Evolutionary conservation across 192 early-diverging fungal genomes (phyloP), one percentile per base, ranked within the genome.

Genomic region (Paraglomus brasilianum): DNA sequence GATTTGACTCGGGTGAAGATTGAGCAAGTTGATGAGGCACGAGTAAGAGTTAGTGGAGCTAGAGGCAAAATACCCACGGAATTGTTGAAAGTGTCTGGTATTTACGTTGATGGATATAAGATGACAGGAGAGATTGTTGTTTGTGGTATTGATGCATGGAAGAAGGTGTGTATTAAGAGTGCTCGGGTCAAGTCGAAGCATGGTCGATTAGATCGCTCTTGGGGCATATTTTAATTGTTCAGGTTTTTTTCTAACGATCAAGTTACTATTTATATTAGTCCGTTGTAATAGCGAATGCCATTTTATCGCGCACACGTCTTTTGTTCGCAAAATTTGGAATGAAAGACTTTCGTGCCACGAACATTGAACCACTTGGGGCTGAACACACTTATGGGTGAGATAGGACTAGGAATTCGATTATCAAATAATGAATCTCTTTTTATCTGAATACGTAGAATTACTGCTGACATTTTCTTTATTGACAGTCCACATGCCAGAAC

Each of bases 321-420:
- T 77, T 87, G 42, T 60, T 84, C 14, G 73, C 80, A 50, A 66
- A 71, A 30, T 63, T 76, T n/a, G 81, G 80, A 13, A 57, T 85
- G 36, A 73, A 76, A 13, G 80, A 84, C 52, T 87, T 79, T 61
- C 74, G 83, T 21, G 80, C 72, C 43, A 57, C 76, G 15, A 85
- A 87, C 19, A 76, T 88, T 42, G 87, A 88, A 63, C 69, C 80
- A 6, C 72, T 88, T 11, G 87, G 87, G 42, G 66, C 85, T 11
- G 87, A 88, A 58, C 77, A 77, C 17, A 80, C 77, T 4, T 88
- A 83, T 79, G 87, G 86, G 86, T 87, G 74, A 75, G 56, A 51
- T 13, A 51, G 24, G n/a, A 38, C 57, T 8, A 19, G 10, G 15
- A 19, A n/a, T 41, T 44, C 4, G 8, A n/a, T 46, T 42, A 42